Base-by-base conservation (phyloP, 352 stramenopile species). In the Phytophthora cryptogea region DNA sequence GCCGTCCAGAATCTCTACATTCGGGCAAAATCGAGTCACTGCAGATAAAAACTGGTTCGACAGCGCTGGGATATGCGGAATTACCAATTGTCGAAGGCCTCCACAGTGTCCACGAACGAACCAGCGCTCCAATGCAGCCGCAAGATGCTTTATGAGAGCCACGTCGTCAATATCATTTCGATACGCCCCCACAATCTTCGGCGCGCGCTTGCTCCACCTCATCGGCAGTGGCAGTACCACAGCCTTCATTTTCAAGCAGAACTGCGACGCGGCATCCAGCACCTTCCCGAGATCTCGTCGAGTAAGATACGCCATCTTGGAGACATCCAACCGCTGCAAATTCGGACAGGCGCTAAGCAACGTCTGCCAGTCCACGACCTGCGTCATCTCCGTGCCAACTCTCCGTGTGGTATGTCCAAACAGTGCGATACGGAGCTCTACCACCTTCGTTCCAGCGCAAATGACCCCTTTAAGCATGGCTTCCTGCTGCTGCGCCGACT, bases 1-100 rank as follows among this genome's bases (percentile, higher is more conserved):
- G 20, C 72, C 74, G 32, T 87, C 77, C 8, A 87, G 52, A 27
- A 81, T 62, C 49, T 87, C 72, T n/a, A 87, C 69, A 9, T 77
- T 66, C 9, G 77, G 77, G 32, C 68, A 79, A 36, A 78, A 79
- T 49, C 63, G 56, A 26, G 62, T 66, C 30, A 87, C 56, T 8
- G 70, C 66, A 16, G 56, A 56, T 27, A 85, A 35, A n/a, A 81
- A 83, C 26, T 70, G 52, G 39, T 80, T 64, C 5, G 74, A 80
- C 10, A 70, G 64, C 39, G 66, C 54, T 39, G 71, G 54, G 14
- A 72, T 61, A 14, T 76, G 67, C 8, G 76, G 62, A 2, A 77
- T 55, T 37, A 80, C 69, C 16, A 86, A 63, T 54, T 86, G 76
- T 3, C 70, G 66, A 16, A 86, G 57, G 0, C 72, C 67, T 6